Base-by-base conservation (phyloP, 2,329 filamentous ascomycete species). In the Akanthomyces muscarius region DNA sequence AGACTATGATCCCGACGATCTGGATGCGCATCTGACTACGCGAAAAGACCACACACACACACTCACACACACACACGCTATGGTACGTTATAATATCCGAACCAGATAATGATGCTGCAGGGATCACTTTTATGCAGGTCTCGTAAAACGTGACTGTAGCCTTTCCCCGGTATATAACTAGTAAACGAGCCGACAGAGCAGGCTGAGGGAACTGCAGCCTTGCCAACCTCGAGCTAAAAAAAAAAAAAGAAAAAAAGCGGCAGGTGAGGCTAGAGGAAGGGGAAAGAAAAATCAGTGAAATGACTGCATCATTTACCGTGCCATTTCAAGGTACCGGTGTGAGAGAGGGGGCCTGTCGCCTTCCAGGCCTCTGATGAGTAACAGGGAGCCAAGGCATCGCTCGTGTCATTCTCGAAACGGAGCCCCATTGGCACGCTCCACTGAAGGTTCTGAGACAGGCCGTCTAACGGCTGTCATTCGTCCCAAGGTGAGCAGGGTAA, bases 401-500 rank as follows among this genome's bases (percentile, higher is more conserved):
- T 57, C 55, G 56, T 51, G 56, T 50, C 50, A 30, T 41, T 36
- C 33, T 36, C 10, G 10, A 8, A 36, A 36, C 33, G 33, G 2
- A 36, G 33, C 33, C 33, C 33, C 33, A 36, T n/a, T 25, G 18
- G 30, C 16, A 28, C 45, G 33, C 41, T 38, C 56, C 58, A 61
- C 58, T 47, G 36, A 28, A 50, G 36, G 28, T 53, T 53, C 48
- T 38, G 58, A 61, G 38, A 53, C 25, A 53, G 16, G 38, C 48
- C 48, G 36, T 53, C 47, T 25, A 53, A 61, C 58, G 58, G 58
- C 58, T 53, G 36, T 38, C 58, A 61, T 61, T 61, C 58, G 58
- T 53, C 48, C 58, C 58, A 61, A 53, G 58, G 58, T 61, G 58
- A 61, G 58, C 57, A 51, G 58, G 58, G 38, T 38, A 42, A 45